Conservation (phyloP, 2,329 filamentous ascomycete genomes). For the Coniochaeta hoffmannii region DNA sequence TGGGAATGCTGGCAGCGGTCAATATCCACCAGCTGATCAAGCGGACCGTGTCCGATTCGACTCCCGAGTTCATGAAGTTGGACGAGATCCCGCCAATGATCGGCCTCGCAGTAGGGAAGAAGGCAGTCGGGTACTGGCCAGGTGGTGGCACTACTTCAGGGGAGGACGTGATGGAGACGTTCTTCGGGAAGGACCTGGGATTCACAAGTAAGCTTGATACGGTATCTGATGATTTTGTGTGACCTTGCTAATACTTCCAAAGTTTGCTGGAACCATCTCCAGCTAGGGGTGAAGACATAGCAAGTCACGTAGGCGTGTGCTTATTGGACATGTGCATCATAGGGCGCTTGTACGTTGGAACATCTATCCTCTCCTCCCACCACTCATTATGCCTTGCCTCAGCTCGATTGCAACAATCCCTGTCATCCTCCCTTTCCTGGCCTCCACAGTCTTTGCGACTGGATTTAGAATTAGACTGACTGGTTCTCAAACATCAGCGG, state of each 20-base stretch:
- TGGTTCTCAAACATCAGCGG: no score
- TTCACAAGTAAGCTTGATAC: conserved; percentile 45
- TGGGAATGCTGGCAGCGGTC: conserved; percentile 57
- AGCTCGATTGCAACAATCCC: no score
- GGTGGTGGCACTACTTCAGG: conserved; percentile 50
- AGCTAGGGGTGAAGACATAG: conserved; percentile 23
- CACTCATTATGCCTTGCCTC: no score
- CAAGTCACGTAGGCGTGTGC: no score
- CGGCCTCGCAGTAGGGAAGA: conserved; percentile 62
- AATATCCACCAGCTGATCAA: conserved; percentile 62
- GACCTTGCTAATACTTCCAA: neutral
- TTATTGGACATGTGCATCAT: no score
- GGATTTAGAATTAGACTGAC: no score
- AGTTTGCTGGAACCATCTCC: conserved; percentile 51
- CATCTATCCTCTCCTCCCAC: no score
- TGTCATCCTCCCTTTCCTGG: no score
- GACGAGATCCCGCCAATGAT: conserved; percentile 57
- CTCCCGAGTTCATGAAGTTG: conserved; percentile 41
- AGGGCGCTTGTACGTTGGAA: no score
- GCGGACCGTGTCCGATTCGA: conserved; percentile 25
- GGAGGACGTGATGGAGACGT: conserved; percentile 52
- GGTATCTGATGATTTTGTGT: neutral
- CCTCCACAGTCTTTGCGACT: no score
- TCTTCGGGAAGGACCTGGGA: conserved; percentile 63
- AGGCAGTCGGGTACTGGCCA: conserved; percentile 56